Evolutionary conservation across 2,329 filamentous ascomycete species (phyloP), one percentile per base, ranked within the genome.

Genomic region (Xylariaceae sp.): DNA sequence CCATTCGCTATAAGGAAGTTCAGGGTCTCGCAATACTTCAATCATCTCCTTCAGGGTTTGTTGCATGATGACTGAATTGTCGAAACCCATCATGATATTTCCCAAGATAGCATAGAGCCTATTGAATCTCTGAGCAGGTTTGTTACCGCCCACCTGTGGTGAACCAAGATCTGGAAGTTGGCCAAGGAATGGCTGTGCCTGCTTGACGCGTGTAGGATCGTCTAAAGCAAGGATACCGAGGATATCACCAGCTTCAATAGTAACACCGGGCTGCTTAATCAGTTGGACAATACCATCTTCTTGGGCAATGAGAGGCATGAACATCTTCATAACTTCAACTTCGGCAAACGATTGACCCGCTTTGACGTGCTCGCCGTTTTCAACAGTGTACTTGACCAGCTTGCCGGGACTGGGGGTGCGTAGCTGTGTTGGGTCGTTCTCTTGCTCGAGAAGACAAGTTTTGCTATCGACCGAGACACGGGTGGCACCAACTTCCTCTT

Each of bases 321-420:
- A 97, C 94, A 99, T 99, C 82, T 99, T 99, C 94, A 99, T 99
- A 74, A 99, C 94, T 75, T 99, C 94, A 39, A 99, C 92, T 73
- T 99, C 94, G 52, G 94, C 94, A 68, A 91, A 99, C 32, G 92
- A 80, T 72, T 97, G 89, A 53, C 92, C 92, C 64, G 95, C 90
- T 72, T 84, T 87, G 72, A 99, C 85, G 71, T 99, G 94, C 63
- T 91, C 82, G 57, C 94, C 94, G 67, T 95, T 97, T 72, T 96
- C 94, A 2, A 99, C 89, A 1, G 90, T 88, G 74, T 94, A 99
- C 76, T 96, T 96, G 76, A 99, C 92, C 34, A 99, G 86, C 79
- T 99, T 99, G 72, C 94, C 94, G 44, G 94, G 94, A 58, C 89
- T 95, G 40, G 94, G 94, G 3, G 92, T 92, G 63, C 94, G 87